Percentiles rank a stretch among this genome's conserved stretches.
Evolutionary conservation across 805 yeast genomes (phyloP).

Genomic region (Cyberlindnera subsufficiens): DNA sequence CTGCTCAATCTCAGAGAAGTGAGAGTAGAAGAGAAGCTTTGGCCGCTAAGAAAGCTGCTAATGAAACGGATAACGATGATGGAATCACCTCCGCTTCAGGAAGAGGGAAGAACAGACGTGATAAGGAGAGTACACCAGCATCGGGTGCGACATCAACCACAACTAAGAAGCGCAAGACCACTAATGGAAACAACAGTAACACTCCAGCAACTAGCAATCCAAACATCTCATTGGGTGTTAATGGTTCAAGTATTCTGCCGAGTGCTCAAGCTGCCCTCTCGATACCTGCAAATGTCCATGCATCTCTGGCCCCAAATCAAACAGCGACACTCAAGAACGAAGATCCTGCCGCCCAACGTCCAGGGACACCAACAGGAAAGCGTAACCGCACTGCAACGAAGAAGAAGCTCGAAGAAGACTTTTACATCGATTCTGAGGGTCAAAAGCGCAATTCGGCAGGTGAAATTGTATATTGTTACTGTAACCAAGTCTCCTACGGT

Average conservation of each 20-base stretch:
- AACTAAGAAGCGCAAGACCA: constrained; percentile 23
- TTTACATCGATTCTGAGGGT: constrained; percentile 11
- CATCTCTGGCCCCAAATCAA: background rate
- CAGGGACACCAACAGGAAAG: constrained; percentile 16
- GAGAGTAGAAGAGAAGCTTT: constrained; percentile 90
- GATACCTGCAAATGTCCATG: background rate
- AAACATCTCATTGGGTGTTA: background rate
- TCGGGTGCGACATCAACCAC: constrained; percentile 19
- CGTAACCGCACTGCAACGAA: constrained; percentile 14
- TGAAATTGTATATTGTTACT: constrained; percentile 91
- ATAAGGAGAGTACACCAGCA: constrained; percentile 20
- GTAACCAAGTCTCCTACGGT: constrained; percentile 95
- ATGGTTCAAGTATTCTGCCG: background rate
- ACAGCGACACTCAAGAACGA: constrained; percentile 1
- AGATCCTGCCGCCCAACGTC: constrained; percentile 10
- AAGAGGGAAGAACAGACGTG: constrained; percentile 16
- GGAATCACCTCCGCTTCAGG: constrained; percentile 9
- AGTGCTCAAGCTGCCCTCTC: constrained; percentile 1
- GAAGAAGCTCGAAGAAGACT: constrained; percentile 12
- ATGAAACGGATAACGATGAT: constrained; percentile 23
- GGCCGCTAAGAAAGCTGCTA: constrained; percentile 74
- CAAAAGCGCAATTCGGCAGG: constrained; percentile 23
- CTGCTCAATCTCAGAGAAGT: constrained; percentile 70
- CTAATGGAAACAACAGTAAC: no score
- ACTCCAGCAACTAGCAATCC: no score